Evolutionary conservation across 768 basidiomycete species (phyloP).

Genomic region (Bullera alba): DNA sequence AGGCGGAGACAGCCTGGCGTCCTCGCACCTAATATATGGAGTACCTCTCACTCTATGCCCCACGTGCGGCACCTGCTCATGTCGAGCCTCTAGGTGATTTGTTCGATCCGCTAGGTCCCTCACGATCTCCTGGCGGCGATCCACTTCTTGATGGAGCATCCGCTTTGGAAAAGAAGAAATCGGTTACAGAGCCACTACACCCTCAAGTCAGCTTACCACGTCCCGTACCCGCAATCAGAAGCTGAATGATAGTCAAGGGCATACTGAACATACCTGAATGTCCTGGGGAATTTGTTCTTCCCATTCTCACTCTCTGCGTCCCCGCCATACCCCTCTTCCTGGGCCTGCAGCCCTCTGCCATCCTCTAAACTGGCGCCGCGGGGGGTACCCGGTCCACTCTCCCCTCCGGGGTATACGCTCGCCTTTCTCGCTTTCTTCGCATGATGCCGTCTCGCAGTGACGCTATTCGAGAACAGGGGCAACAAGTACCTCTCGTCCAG

Average conservation of each 20-base stretch:
- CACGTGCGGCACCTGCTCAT: too few species aligned
- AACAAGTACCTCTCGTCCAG: slow-evolving; percentile 90
- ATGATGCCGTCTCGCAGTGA: slow-evolving; percentile 40
- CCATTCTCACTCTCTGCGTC: slow-evolving; percentile 44
- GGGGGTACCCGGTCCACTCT: slow-evolving; percentile 25
- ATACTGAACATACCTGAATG: slow-evolving; percentile 37
- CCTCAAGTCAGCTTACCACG: background rate
- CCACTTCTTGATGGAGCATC: slow-evolving; percentile 19
- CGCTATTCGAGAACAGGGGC: slow-evolving; percentile 60
- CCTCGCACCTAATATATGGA: too few species aligned
- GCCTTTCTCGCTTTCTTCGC: slow-evolving; percentile 26
- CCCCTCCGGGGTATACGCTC: slow-evolving; percentile 20
- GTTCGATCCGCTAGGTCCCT: too few species aligned
- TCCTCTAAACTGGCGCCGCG: slow-evolving; percentile 23
- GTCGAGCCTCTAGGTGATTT: too few species aligned
- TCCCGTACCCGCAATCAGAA: too few species aligned
- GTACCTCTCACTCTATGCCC: too few species aligned
- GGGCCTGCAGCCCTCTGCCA: slow-evolving; percentile 15
- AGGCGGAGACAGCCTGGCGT: too few species aligned
- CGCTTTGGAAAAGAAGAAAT: slow-evolving; percentile 45
- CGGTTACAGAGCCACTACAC: slow-evolving; percentile 41
- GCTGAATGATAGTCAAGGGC: background rate
- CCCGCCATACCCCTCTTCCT: slow-evolving; percentile 17
- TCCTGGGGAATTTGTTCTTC: slow-evolving; percentile 38
- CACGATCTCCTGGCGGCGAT: too few species aligned